Conservation (phyloP, 2,329 filamentous ascomycete species). For the Aspergillus felis region DNA sequence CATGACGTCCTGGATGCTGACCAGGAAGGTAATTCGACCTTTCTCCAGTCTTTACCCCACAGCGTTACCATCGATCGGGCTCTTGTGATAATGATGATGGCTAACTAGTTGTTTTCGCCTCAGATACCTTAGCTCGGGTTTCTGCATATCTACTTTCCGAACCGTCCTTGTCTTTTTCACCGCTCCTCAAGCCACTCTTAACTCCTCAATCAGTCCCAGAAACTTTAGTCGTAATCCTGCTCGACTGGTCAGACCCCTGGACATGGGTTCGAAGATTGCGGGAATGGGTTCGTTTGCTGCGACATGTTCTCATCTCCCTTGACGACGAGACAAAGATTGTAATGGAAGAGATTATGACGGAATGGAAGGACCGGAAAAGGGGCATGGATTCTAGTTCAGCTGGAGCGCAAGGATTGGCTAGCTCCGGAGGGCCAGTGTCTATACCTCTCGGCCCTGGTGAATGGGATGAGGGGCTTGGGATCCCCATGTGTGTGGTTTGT, state of each 20-base stretch:
- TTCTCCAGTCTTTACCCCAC: neutral
- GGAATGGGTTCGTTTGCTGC: constrained; percentile 82
- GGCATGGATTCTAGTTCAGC: constrained; percentile 57
- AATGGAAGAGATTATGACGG: constrained; percentile 80
- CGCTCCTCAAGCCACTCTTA: constrained; percentile 77
- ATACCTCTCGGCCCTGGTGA: constrained; percentile 82
- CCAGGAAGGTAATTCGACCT: constrained; percentile 66
- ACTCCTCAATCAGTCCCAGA: constrained; percentile 80
- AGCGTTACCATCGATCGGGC: neutral
- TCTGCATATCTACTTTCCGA: constrained; percentile 86
- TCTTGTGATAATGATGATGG: neutral
- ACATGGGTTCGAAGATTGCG: constrained; percentile 83
- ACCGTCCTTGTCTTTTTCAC: constrained; percentile 75
- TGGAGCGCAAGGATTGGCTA: constrained; percentile 51
- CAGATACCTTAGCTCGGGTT: constrained; percentile 84
- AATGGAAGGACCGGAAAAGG: constrained; percentile 73
- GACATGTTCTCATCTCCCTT: constrained; percentile 69
- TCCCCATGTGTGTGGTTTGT: constrained; percentile 91
- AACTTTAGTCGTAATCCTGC: constrained; percentile 82
- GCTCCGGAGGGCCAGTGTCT: constrained; percentile 62
- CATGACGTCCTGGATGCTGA: constrained; percentile 91
- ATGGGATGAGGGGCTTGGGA: constrained; percentile 83
- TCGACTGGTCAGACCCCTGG: constrained; percentile 95
- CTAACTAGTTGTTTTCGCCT: constrained; percentile 1
- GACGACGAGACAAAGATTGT: constrained; percentile 72